Base-by-base conservation (phyloP, 371 early-diverging fungal genomes). In the Haplosporangium sp. region DNA sequence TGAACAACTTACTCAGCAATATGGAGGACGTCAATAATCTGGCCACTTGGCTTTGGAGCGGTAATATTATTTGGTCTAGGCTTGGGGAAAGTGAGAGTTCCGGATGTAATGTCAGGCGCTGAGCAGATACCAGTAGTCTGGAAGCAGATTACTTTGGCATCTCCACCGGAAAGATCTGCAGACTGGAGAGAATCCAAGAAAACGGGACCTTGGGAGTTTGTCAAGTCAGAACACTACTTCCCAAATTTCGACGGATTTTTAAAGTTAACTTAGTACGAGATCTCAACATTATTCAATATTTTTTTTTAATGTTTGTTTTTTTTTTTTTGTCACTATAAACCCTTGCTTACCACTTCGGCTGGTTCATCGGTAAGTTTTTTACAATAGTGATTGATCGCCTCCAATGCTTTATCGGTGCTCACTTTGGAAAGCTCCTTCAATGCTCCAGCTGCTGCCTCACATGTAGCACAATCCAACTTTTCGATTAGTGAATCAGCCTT, bases 11-110 rank as follows among this genome's bases (percentile, higher is more conserved):
- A 77, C 83, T 91, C 90, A 35, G 89, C 88, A 42, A 91, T 60
- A 34, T 91, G 91, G 27, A 91, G 68, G 8, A 90, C 86, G 39
- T 84, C 86, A 27, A 90, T 76, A 39, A 76, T 73, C 42, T 78
- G 69, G 47, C 83, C 84, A 10, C 83, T 84, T 6, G 83, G 84
- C 34, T 84, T 34, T 7, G 70, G 67, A 3, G 56, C 13, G 6
- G 71, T 65, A 34, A 67, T 63, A 38, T 71, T 65, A 35, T 47
- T 64, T 15, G 90, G 89, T 65, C 85, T 88, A n/a, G 83, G 67
- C 64, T 87, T 87, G 11, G 90, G 89, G 74, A 90, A 90, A 1
- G 82, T 62, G 39, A 88, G 65, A 10, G 59, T 42, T 9, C 63
- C 57, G 10, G 73, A 70, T 4, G 67, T 58, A 34, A 69, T 27